Evolutionary conservation across 2,329 filamentous ascomycete species (phyloP).

Genomic region (Arthrobotrys musiformis): DNA sequence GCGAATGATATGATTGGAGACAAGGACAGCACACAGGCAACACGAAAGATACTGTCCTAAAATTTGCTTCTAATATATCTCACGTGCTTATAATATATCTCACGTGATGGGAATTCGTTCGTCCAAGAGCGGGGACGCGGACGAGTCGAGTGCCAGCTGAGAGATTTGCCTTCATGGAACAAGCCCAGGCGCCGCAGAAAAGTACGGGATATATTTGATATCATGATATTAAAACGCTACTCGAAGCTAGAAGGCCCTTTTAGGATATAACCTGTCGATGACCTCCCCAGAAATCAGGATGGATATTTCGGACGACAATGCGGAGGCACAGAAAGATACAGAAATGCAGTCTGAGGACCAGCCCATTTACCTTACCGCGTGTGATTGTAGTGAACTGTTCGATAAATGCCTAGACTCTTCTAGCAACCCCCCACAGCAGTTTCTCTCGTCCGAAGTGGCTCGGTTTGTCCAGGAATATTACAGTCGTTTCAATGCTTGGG

Average conservation of each 20-base stretch:
- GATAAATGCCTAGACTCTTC: background rate
- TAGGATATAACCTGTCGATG: conserved; percentile 2
- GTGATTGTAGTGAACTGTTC: conserved; percentile 10
- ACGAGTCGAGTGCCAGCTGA: no score
- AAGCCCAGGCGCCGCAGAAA: background rate
- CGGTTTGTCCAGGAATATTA: conserved; percentile 1
- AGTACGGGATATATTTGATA: background rate
- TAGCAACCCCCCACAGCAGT: background rate
- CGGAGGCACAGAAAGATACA: background rate
- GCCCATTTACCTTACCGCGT: conserved; percentile 5
- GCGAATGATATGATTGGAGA: no score
- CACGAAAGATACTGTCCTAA: no score
- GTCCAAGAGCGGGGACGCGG: background rate
- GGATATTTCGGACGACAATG: conserved; percentile 6
- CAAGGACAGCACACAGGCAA: no score
- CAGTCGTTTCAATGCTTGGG: conserved; percentile 11
- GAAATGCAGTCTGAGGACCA: background rate
- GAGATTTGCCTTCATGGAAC: background rate
- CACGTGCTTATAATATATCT: no score
- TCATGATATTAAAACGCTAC: background rate
- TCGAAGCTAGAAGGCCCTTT: background rate
- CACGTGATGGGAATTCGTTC: background rate
- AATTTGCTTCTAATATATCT: no score
- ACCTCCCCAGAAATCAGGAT: conserved; percentile 1
- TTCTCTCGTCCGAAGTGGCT: background rate